Conservation (phyloP, 1,284 basidiomycete genomes). For the Cystobasidiaceae sp. region DNA sequence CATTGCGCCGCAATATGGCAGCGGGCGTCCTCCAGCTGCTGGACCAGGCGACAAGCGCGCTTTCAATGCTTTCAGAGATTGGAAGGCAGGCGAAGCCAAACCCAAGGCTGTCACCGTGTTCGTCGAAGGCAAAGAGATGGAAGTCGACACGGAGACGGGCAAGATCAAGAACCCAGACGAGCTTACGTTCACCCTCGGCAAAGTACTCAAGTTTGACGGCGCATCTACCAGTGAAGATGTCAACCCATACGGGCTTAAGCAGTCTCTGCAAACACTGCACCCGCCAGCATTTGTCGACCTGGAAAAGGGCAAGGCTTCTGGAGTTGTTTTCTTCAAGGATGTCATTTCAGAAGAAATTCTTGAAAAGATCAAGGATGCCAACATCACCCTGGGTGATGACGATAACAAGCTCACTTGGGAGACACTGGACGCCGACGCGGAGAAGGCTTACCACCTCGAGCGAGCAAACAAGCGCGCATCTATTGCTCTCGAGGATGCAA, state of each 20-base stretch:
- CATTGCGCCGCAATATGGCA: constrained; percentile 58
- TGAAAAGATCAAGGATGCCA: constrained; percentile 48
- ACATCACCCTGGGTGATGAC: constrained; percentile 49
- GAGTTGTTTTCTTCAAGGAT: constrained; percentile 49
- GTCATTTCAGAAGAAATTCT: constrained; percentile 51
- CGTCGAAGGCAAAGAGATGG: constrained; percentile 48
- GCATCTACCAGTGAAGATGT: constrained; percentile 36
- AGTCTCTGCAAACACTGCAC: constrained; percentile 25
- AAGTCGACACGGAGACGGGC: constrained; percentile 44
- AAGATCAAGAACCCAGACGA: constrained; percentile 65
- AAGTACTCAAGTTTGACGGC: constrained; percentile 62
- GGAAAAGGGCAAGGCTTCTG: constrained; percentile 50
- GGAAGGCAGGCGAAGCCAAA: too few relatives aligned
- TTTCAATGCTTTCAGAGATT: constrained; percentile 85
- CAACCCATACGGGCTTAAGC: constrained; percentile 37
- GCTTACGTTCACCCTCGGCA: constrained; percentile 61
- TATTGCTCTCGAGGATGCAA: constrained; percentile 52
- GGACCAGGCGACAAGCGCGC: constrained; percentile 49
- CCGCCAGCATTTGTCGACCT: constrained; percentile 45
- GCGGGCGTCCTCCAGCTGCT: constrained; percentile 51
- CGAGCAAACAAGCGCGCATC: constrained; percentile 57
- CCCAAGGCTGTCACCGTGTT: constrained; percentile 40
- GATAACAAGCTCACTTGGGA: constrained; percentile 43
- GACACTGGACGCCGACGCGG: constrained; percentile 53
- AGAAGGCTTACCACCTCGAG: constrained; percentile 71